Conservation (phyloP, 1,284 basidiomycete genomes). For the Ustilago hordei region DNA sequence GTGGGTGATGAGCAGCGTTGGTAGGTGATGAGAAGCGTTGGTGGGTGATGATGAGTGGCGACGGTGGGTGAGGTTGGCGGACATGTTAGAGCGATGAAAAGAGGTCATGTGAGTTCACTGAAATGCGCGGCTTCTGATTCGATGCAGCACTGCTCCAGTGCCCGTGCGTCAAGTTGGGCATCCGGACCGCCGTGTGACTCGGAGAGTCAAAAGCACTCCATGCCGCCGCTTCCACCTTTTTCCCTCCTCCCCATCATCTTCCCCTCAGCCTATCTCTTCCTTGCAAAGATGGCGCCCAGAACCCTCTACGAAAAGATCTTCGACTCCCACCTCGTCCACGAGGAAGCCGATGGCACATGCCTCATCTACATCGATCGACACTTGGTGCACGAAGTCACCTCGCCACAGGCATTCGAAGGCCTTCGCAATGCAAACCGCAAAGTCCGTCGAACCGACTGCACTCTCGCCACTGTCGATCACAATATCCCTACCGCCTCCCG, state of each 20-base stretch:
- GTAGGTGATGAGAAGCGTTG: no score
- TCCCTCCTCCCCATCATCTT: constrained; percentile 12
- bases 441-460: constrained; percentile 67
- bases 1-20: no score
- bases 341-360: constrained; percentile 65
- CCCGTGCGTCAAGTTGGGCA: constrained; percentile 9
- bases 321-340: constrained; percentile 62
- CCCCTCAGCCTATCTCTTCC: neutral
- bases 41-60: no score
- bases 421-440: constrained; percentile 60
- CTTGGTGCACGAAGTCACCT: constrained; percentile 68
- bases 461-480: constrained; percentile 69
- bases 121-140: neutral
- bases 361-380: constrained; percentile 68
- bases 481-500: constrained; percentile 68
- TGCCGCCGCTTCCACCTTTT: neutral
- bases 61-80: no score
- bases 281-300: constrained; percentile 44
- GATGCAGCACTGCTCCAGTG: neutral
- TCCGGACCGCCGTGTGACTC: neutral
- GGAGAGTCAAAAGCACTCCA: neutral
- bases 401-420: constrained; percentile 68
- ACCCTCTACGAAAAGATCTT: constrained; percentile 69
- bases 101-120: no score
- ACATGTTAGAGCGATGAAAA: no score